A percentile compares a stretch with the other conserved stretches of the same genome.
phyloP scores from a whole-genome alignment of 176 grass and related monocot genomes.

The Tillandsia leiboldiana region DNA sequence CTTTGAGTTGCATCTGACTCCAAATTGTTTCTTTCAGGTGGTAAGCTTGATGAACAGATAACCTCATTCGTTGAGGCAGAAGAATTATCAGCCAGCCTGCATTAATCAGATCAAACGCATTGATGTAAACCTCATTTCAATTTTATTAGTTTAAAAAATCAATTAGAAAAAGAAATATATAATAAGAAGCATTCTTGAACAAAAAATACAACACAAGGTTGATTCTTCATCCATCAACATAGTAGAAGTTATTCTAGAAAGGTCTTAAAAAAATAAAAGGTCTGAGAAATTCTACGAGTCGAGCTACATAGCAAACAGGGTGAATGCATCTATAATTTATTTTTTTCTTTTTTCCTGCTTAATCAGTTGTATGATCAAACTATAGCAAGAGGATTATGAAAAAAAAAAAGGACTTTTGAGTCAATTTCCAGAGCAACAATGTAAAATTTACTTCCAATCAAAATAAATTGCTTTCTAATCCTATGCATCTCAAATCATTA shows the following conservation, averaged over 20 bases:
- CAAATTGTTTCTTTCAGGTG: constrained; percentile 23
- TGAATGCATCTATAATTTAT: too few relatives aligned
- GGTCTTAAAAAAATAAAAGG: not conserved
- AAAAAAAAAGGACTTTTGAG: not conserved
- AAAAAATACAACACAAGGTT: not conserved
- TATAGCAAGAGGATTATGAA: too few relatives aligned
- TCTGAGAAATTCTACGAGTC: too few relatives aligned
- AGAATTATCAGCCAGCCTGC: constrained; percentile 11
- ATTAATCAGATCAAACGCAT: constrained; percentile 7
- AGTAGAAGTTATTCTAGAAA: not conserved
- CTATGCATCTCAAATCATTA: not conserved
- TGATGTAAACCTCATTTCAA: not conserved
- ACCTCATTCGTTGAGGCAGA: constrained; percentile 13
- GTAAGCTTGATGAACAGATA: constrained; percentile 18
- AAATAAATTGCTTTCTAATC: too few relatives aligned
- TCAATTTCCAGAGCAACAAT: not conserved
- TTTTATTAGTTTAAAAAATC: not conserved
- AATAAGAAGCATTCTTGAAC: not conserved
- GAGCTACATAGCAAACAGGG: too few relatives aligned
- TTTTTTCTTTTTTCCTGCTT: too few relatives aligned
- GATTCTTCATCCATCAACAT: not conserved
- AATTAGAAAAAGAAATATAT: not conserved
- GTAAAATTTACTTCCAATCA: not conserved
- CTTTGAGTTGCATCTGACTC: constrained; percentile 2
- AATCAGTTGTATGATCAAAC: too few relatives aligned